Conservation (phyloP, 2,329 filamentous ascomycete genomes). For the Nectriaceae sp. region DNA sequence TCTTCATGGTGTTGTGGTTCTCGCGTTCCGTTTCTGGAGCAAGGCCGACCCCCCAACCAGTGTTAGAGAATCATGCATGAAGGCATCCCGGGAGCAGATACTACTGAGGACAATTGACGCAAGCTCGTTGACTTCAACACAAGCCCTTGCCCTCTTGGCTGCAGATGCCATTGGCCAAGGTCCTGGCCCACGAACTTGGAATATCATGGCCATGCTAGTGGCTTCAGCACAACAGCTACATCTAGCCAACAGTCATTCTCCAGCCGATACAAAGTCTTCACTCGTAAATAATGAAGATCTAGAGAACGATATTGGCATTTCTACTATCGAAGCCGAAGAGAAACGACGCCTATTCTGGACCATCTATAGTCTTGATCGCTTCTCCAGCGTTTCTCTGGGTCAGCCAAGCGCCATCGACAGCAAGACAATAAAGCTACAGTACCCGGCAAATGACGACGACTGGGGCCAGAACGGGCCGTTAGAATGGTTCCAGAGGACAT, state of each 20-base stretch:
- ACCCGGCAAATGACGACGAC: background rate
- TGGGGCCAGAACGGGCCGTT: background rate
- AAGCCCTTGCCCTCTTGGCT: background rate
- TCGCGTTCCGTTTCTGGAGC: background rate
- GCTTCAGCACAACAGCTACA: background rate
- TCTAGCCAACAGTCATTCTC: background rate
- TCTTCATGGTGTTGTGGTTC: background rate
- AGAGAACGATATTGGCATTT: background rate
- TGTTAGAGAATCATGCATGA: background rate
- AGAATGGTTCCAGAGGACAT: background rate
- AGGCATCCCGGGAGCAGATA: background rate
- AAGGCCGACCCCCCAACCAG: background rate
- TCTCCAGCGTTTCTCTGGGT: background rate
- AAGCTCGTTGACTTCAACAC: background rate
- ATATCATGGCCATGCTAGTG: background rate
- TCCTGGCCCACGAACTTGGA: background rate
- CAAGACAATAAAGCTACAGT: background rate
- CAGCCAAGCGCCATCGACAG: background rate
- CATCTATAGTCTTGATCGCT: background rate
- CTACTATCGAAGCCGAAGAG: background rate
- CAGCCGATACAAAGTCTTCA: background rate
- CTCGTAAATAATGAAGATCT: background rate
- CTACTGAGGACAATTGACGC: background rate
- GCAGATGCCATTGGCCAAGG: background rate
- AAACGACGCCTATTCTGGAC: background rate